Base-by-base conservation (phyloP, 208 protist genomes). In the Trypanosoma mega region DNA sequence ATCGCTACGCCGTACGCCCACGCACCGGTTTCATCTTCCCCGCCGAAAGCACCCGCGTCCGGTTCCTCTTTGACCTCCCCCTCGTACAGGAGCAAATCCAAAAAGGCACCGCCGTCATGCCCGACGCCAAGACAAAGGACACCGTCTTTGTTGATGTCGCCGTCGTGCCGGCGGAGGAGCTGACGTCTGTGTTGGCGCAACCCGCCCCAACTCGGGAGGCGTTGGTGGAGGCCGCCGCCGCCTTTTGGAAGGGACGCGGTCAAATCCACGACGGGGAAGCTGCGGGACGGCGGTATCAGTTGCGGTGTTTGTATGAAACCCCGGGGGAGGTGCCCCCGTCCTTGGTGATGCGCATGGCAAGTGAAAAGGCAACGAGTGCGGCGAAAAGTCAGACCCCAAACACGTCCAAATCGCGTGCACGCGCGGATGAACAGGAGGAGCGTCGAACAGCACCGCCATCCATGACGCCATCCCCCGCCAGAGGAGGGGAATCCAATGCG, bases 101-200 rank as follows among this genome's bases (percentile, higher is more conserved):
- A 46, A 43, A 9, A 69, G 59, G 36, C 24, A 46, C 53, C 8
- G 66, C 66, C 16, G 48, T 67, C 27, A 41, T 88, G 65, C 84
- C 82, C 29, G 80, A 71, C 20, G 63, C 76, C 60, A 68, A 76
- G 8, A 89, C 82, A 8, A 68, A 75, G 34, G 87, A 94, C 34
- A 59, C 68, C 27, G 79, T 94, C 29, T 79, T 88, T 54, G 60
- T 94, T n/a, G 84, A 92, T 68, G 76, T 94, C 55, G 82, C 77
- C 18, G 62, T 92, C 18, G 73, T 94, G 0, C 65, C 76, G 49
- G 47, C 16, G 55, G 57, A 49, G 18, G 11, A 60, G 27, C 59
- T 44, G 6, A 20, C 11, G 20, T 23, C 44, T 56, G 26, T 44
- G 41, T 52, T 33, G 26, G 18, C 0, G 12, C 1, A 18, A 12